A percentile compares a stretch with the other conserved stretches of the same genome.
phyloP scores from a whole-genome alignment of 345 rosid genomes.

The Noccaea bulbosa region DNA sequence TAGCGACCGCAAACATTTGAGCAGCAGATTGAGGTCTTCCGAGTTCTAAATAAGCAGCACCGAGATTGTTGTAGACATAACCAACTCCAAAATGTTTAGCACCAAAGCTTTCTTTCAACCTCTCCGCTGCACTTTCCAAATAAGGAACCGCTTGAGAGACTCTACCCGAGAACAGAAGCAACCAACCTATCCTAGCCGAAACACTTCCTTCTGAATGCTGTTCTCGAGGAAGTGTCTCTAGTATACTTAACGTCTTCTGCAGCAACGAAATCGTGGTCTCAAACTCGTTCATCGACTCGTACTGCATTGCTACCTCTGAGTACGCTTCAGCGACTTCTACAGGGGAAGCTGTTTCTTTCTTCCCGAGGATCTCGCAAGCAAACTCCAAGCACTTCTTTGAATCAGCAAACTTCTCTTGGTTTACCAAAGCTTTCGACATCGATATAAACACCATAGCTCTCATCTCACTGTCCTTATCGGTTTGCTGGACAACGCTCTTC shows the following conservation, averaged over 20 bases:
- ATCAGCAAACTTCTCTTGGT: slow-evolving; percentile 69
- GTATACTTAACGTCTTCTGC: slow-evolving; percentile 69
- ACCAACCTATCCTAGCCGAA: slow-evolving; percentile 94
- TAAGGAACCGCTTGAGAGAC: slow-evolving; percentile 86
- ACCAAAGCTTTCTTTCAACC: slow-evolving; percentile 87
- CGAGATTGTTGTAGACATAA: slow-evolving; percentile 88
- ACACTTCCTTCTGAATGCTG: slow-evolving; percentile 88
- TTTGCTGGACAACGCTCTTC: slow-evolving; percentile 64
- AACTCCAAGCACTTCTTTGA: slow-evolving; percentile 78
- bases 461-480: slow-evolving; percentile 74
- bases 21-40: slow-evolving; percentile 95
- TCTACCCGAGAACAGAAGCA: slow-evolving; percentile 77
- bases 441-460: slow-evolving; percentile 79
- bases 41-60: slow-evolving; percentile 90
- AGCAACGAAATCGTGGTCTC: slow-evolving; percentile 77
- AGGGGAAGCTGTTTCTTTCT: slow-evolving; percentile 69
- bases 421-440: slow-evolving; percentile 78
- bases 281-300: slow-evolving; percentile 84
- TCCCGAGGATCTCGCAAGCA: slow-evolving; percentile 78
- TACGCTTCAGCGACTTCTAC: slow-evolving; percentile 86
- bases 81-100: slow-evolving; percentile 93
- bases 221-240: slow-evolving; percentile 87
- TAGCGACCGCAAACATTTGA: slow-evolving; percentile 91
- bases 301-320: slow-evolving; percentile 90
- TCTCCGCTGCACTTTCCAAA: slow-evolving; percentile 85